A percentile compares a stretch with the other conserved stretches of the same genome.
These are phyloP conservation scores for Ambrosia artemisiifolia DNA, from an alignment of 129 eudicot species.

Conservation along the genomic window DNA sequence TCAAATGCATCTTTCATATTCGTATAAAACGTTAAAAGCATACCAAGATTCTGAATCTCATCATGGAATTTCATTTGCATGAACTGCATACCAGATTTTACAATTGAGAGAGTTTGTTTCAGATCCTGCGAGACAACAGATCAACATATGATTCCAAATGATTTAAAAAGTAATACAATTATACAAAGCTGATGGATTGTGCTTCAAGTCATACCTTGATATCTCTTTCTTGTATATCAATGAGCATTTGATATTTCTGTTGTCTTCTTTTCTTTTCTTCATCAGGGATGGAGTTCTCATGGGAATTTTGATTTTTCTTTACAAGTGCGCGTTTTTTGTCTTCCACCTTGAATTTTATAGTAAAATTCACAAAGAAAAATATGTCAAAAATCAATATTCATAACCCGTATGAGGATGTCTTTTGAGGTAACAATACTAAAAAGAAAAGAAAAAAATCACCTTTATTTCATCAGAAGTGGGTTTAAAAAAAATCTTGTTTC, in stretches of 20 bases:
- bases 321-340: constrained; percentile 23
- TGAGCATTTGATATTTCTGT: constrained; percentile 48
- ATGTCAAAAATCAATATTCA: background rate
- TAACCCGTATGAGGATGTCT: constrained; percentile 1
- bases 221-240: constrained; percentile 68
- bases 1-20: background rate
- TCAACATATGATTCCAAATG: background rate
- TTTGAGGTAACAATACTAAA: background rate
- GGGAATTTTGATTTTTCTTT: constrained; percentile 31
- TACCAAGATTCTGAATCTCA: constrained; percentile 84
- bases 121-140: constrained; percentile 53
- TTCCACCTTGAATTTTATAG: constrained; percentile 29
- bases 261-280: constrained; percentile 47
- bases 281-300: constrained; percentile 31
- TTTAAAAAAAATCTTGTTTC: constrained; percentile 27
- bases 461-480: constrained; percentile 36
- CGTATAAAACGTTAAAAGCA: background rate
- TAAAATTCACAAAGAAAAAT: background rate
- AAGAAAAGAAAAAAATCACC: constrained; percentile 29
- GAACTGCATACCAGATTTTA: constrained; percentile 84
- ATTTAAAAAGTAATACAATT: background rate
- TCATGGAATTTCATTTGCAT: constrained; percentile 88
- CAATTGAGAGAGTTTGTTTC: constrained; percentile 67
- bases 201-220: constrained; percentile 47
- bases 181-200: background rate